Base-by-base conservation (phyloP, 2,329 filamentous ascomycete species). In the Chaetomium sp. region DNA sequence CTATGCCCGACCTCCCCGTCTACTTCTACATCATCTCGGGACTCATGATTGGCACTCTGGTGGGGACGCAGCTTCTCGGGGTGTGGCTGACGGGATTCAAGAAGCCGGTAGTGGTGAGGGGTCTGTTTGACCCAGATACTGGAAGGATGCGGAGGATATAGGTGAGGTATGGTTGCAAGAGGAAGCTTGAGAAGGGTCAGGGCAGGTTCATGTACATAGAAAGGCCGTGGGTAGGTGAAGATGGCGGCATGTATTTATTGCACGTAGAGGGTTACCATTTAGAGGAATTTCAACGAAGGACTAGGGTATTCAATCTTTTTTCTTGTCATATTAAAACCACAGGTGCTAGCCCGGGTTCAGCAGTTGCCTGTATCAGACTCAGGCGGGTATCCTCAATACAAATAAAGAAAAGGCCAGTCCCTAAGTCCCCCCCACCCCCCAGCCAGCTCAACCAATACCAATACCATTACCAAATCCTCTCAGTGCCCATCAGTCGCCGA, bases 11-110 rank as follows among this genome's bases (percentile, higher is more conserved):
- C 33, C 55, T 65, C 25, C 60, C 63, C 19, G 3, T 61, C 29
- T 42, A 60, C 60, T 38, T 67, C 35, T 67, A 63, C 53, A 25
- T 65, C 38, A 19, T 67, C 31, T 54, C 62, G 4, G 62, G 56
- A 3, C 50, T 65, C 21, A 10, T 67, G 19, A 47, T 65, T 9
- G 13, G 45, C 45, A 42, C 38, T 1, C 60, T 67, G 4, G n/a
- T 63, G 4, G 42, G 53, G 21, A 58, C 60, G 1, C 60, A 63
- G 19, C 27, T 65, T n/a, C 45, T 67, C 3, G 62, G 56, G 2
- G 8, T 61, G 10, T 67, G 63, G 50, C 23, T 67, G 51, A 63
- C 60, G 16, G 65, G 65, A 19, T 65, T 65, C 47, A 50, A 56
- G 50, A 54, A 50, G 49, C 59, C 65, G 4, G 31, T 35, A 23